These are phyloP conservation scores for Lentinula sp. DNA, from an alignment of 768 basidiomycete species.

Conservation along the genomic window DNA sequence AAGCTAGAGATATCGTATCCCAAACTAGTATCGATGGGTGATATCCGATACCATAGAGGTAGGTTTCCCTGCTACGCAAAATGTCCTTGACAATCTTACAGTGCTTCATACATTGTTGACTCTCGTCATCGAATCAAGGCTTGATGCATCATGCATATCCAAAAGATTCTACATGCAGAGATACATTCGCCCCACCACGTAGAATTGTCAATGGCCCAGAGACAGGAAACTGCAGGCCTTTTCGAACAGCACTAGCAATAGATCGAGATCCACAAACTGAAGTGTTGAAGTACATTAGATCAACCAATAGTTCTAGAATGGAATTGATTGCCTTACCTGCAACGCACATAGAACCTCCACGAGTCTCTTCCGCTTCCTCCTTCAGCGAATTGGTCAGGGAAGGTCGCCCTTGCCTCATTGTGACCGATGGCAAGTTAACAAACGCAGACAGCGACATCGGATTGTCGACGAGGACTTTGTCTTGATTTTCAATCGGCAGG, in stretches of 20 bases:
- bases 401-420: constrained; percentile 13
- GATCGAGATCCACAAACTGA: constrained; percentile 20
- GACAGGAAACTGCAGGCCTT: constrained; percentile 15
- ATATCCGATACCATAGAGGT: too few species aligned
- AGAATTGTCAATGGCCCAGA: constrained; percentile 19
- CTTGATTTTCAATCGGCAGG: neutral
- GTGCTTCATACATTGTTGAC: too few species aligned
- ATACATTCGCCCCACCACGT: constrained; percentile 30
- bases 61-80: too few species aligned
- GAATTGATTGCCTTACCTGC: constrained; percentile 13
- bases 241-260: constrained; percentile 13
- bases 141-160: constrained; percentile 25
- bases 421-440: neutral
- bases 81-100: too few species aligned
- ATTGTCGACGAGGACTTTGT: neutral
- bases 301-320: neutral
- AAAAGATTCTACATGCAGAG: constrained; percentile 31
- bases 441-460: neutral
- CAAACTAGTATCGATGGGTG: too few species aligned
- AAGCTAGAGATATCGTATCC: too few species aligned
- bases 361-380: constrained; percentile 13
- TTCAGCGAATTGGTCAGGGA: constrained; percentile 14
- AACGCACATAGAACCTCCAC: constrained; percentile 17
- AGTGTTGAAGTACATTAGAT: neutral
- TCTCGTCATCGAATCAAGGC: too few species aligned